Conservation (phyloP, 2,329 filamentous ascomycete species). For the Juglanconis sp. region DNA sequence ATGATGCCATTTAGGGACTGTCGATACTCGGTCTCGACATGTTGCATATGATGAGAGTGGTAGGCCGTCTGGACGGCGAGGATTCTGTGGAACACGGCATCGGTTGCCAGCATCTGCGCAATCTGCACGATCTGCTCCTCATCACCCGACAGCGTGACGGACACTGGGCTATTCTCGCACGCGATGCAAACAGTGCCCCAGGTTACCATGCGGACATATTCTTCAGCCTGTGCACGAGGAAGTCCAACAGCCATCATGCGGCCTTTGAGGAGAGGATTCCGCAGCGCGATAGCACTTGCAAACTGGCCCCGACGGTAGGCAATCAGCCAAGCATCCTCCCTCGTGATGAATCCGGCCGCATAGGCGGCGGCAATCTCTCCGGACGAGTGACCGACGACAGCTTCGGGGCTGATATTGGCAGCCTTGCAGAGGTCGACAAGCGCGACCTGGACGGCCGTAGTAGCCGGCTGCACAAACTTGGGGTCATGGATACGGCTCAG, state of each 20-base stretch:
- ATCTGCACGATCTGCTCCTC: constrained; percentile 29
- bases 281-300: constrained; percentile 28
- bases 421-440: constrained; percentile 25
- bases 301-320: constrained; percentile 40
- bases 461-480: constrained; percentile 16
- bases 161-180: constrained; percentile 43
- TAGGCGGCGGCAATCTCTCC: constrained; percentile 46
- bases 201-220: constrained; percentile 24
- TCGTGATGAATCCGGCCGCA: constrained; percentile 34
- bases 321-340: constrained; percentile 37
- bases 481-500: constrained; percentile 13
- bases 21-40: constrained; percentile 35
- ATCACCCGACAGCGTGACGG: constrained; percentile 42
- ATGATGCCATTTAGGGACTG: constrained; percentile 24
- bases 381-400: constrained; percentile 44
- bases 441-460: constrained; percentile 20
- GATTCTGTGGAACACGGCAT: constrained; percentile 32
- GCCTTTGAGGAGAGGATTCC: constrained; percentile 29
- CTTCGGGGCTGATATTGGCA: constrained; percentile 1
- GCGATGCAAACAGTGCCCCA: constrained; percentile 32
- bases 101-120: constrained; percentile 28
- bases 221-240: constrained; percentile 25
- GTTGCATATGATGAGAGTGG: constrained; percentile 43
- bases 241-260: constrained; percentile 42
- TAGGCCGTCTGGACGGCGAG: constrained; percentile 40